A percentile compares a stretch with the other conserved stretches of the same genome.
Evolutionary conservation across 2,329 filamentous ascomycete genomes (phyloP).

Genomic region (Dryadomyces quercus-mongolicae): DNA sequence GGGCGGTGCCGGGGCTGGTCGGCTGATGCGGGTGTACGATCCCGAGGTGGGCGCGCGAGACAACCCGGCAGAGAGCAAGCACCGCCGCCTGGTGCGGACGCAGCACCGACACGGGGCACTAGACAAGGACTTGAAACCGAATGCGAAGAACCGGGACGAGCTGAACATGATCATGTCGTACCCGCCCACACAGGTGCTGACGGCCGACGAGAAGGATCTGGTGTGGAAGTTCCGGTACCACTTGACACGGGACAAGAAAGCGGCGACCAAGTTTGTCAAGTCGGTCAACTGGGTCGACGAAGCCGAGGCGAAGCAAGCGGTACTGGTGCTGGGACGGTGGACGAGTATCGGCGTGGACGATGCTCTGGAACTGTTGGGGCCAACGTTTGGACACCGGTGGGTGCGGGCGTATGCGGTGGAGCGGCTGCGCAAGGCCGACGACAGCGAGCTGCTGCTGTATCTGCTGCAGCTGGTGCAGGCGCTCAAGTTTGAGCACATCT

Average conservation of each 20-base stretch:
- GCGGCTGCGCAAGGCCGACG: constrained; percentile 79
- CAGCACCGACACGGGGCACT: constrained; percentile 83
- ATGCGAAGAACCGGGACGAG: constrained; percentile 89
- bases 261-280: constrained; percentile 94
- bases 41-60: constrained; percentile 81
- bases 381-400: constrained; percentile 76
- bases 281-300: constrained; percentile 32
- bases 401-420: constrained; percentile 92
- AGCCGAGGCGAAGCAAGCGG: constrained; percentile 55
- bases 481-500: constrained; percentile 78
- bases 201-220: constrained; percentile 84
- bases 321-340: constrained; percentile 85
- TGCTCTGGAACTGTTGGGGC: constrained; percentile 83
- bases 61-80: constrained; percentile 92
- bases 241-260: constrained; percentile 79
- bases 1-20: constrained; percentile 28
- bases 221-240: constrained; percentile 98
- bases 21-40: constrained; percentile 79
- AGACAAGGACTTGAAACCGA: constrained; percentile 90
- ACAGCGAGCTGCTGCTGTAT: constrained; percentile 83
- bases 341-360: constrained; percentile 96
- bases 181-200: constrained; percentile 79
- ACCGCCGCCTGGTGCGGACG: constrained; percentile 80
- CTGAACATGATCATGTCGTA: constrained; percentile 85
- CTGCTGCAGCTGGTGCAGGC: constrained; percentile 91